Evolutionary conservation across 768 basidiomycete species (phyloP), one percentile per base, ranked within the genome.

Genomic region (Tylopilus felleus): DNA sequence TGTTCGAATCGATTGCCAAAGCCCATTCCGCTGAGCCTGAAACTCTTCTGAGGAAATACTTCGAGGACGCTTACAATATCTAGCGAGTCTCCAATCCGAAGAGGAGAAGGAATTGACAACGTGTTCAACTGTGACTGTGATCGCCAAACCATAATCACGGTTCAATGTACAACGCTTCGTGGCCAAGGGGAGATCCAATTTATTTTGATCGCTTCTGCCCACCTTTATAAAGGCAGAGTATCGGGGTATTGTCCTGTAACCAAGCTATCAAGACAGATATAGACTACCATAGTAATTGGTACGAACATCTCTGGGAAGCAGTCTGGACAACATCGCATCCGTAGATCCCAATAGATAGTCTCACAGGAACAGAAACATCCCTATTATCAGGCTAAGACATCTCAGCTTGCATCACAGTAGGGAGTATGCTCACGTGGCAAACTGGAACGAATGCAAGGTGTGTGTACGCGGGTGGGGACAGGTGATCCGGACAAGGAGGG

Each of bases 401-500:
- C n/a, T 44, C 27, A 28, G 4, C 25, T 23, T 9, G 16, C 25
- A 25, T 33, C 10, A 14, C n/a, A 29, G 16, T 9, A 19, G 8
- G 19, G n/a, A 3, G 16, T n/a, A 17, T 10, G 54, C 67, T 47
- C 46, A 73, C 73, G 47, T 69, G 65, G 52, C 73, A 74, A 25
- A 61, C 55, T 9, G 58, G 49, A 45, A 59, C 57, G 36, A 67
- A 74, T 8, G 64, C 57, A 14, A 74, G 62, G 40, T 61, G 51
- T 3, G 61, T 64, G 54, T 69, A 71, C 3, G 59, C 65, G 3
- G 69, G 70, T 42, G 62, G 61, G 10, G 71, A 68, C 31, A 70
- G 59, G 23, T 64, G 58, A 19, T 49, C 39, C 3, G 68, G 65
- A 28, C 65, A 65, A 28, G 60, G 57, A 36, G 72, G 68, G n/a